Evolutionary conservation across 208 protist species (phyloP).

Genomic region (Novymonas esmeraldas): DNA sequence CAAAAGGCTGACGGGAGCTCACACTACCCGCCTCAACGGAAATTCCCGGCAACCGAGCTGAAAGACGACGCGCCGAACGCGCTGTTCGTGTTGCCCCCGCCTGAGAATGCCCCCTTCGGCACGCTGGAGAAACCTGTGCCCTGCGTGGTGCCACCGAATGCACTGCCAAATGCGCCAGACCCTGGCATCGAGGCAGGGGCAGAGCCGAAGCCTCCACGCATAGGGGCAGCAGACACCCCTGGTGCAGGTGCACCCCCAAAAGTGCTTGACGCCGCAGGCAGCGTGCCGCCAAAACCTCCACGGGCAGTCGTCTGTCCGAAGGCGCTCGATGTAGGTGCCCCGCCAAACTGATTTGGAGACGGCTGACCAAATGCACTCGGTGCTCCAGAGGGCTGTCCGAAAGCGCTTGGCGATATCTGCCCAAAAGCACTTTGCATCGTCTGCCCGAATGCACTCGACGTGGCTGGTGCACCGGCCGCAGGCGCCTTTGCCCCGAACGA

Average conservation of each 20-base stretch:
- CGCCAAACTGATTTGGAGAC: no score
- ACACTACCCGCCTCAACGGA: slow-evolving; percentile 5
- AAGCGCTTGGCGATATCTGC: neutral
- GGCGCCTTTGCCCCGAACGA: slow-evolving; percentile 26
- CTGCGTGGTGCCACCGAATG: slow-evolving; percentile 20
- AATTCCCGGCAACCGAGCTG: slow-evolving; percentile 23
- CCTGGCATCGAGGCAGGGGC: neutral
- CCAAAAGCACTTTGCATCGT: neutral
- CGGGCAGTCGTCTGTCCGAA: neutral
- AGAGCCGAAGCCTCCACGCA: neutral
- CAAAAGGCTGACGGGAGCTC: no score
- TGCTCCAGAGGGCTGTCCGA: neutral
- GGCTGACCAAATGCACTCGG: neutral
- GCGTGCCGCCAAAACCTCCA: neutral
- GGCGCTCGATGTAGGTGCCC: neutral
- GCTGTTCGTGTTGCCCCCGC: slow-evolving; percentile 20
- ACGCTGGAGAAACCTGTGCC: slow-evolving; percentile 24
- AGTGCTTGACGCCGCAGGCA: neutral
- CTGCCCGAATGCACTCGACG: no score
- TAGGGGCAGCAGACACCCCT: neutral
- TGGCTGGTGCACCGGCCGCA: no score
- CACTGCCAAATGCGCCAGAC: slow-evolving; percentile 22
- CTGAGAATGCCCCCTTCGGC: slow-evolving; percentile 30
- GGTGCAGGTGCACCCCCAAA: neutral
- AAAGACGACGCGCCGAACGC: slow-evolving; percentile 32